Base-by-base conservation (phyloP, 345 rosid species). In the Viola odorata region DNA sequence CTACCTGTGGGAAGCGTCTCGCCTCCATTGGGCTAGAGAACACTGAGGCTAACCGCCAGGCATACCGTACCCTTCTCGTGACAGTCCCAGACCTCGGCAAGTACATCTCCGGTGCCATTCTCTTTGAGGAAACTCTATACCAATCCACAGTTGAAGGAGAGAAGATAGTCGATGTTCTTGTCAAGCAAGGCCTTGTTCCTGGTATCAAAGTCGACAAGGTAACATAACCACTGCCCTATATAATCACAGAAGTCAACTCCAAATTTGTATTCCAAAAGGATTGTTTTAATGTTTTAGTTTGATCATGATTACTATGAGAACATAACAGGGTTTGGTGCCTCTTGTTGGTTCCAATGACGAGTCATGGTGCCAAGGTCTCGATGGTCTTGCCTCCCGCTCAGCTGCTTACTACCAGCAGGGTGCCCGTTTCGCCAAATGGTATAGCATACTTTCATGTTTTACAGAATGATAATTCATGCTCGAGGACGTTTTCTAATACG, bases 371-470 rank as follows among this genome's bases (percentile, higher is more conserved):
- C 97, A 92, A 75, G 98, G 98, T 70, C 95, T 92, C 32, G 98
- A 92, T 11, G 98, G 98, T 45, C 86, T 92, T 37, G 85, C 98
- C 37, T 89, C 98, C 47, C 85, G 98, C 57, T 42, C 98, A 0
- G 97, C 97, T 69, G 99, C 99, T 54, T 94, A 94, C 86, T 94
- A 94, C 77, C 91, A 90, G 71, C 97, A 90, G 81, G 97, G 99
- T 59, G 99, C 99, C 73, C 96, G 96, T 65, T 94, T 94, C 15
- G 96, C 99, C 71, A 94, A 94, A 90, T 94, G 99, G 99, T 90
- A 81, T 12, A 5, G 9, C 5, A 14, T 45, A 4, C 16, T 47
- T 16, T 37, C 57, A 6, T 11, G 16, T 63, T 5, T 12, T 39
- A 13, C 13, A 49, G n/a, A 23, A 54, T 13, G 15, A n/a, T 12